Evolutionary conservation across 108 stramenopile species (phyloP).

Genomic region (Nannochloropsis gaditana): DNA sequence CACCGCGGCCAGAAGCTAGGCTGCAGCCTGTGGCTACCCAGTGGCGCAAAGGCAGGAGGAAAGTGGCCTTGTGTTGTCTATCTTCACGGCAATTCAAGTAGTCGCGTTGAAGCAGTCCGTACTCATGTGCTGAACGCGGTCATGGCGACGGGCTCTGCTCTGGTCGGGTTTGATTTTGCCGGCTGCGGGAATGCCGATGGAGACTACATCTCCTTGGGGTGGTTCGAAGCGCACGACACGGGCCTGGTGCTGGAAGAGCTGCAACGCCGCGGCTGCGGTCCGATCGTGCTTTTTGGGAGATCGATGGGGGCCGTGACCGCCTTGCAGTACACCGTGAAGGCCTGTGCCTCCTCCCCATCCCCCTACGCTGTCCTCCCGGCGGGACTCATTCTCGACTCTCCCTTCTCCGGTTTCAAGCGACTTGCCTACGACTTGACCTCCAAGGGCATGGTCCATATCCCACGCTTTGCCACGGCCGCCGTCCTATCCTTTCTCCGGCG

Average conservation of each 20-base stretch:
- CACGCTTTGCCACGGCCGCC: not conserved
- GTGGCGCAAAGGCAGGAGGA: constrained; percentile 35
- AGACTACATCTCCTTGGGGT: constrained; percentile 47
- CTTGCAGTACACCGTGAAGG: constrained; percentile 40
- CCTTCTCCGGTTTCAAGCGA: constrained; percentile 40
- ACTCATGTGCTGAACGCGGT: constrained; percentile 35
- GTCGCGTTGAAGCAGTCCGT: constrained; percentile 48
- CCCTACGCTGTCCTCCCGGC: constrained; percentile 28
- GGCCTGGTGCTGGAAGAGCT: constrained; percentile 47
- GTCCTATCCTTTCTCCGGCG: not conserved
- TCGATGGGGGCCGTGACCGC: constrained; percentile 54
- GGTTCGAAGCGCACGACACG: constrained; percentile 52
- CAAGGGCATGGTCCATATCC: constrained; percentile 32
- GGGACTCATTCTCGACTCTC: constrained; percentile 49
- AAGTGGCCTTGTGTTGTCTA: constrained; percentile 46
- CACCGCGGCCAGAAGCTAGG: constrained; percentile 40
- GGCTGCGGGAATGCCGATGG: constrained; percentile 52
- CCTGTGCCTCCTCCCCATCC: constrained; percentile 32
- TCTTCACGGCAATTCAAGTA: constrained; percentile 50
- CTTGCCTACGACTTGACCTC: constrained; percentile 45
- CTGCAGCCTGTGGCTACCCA: constrained; percentile 51
- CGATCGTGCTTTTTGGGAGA: constrained; percentile 44
- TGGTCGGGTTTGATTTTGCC: constrained; percentile 52
- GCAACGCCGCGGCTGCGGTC: constrained; percentile 37
- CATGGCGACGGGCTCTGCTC: not conserved